These are phyloP conservation scores for Pythium aquatile DNA, from an alignment of 352 stramenopile species.

Conservation along the genomic window DNA sequence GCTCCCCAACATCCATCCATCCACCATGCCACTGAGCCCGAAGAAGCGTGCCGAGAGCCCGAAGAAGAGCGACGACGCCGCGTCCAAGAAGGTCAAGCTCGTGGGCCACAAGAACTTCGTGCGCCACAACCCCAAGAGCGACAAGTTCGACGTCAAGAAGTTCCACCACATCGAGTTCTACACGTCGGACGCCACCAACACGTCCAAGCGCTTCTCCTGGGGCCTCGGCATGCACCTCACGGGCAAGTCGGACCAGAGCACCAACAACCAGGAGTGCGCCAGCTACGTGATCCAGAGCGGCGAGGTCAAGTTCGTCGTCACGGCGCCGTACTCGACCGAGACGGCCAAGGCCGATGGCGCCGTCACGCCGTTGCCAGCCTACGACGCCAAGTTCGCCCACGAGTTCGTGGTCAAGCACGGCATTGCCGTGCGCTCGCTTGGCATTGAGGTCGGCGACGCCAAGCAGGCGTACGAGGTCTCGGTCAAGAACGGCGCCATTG, in stretches of 20 bases:
- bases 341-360: slow-evolving; percentile 55
- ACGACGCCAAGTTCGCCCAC: slow-evolving; percentile 61
- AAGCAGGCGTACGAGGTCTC: slow-evolving; percentile 74
- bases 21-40: slow-evolving; percentile 14
- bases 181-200: slow-evolving; percentile 77
- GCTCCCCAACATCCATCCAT: neutral
- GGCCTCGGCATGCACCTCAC: slow-evolving; percentile 82
- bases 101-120: slow-evolving; percentile 77
- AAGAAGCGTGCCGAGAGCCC: slow-evolving; percentile 12
- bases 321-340: slow-evolving; percentile 80
- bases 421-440: slow-evolving; percentile 72
- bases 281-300: slow-evolving; percentile 85
- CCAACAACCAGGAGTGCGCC: slow-evolving; percentile 81
- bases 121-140: slow-evolving; percentile 70
- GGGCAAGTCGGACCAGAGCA: slow-evolving; percentile 85
- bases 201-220: slow-evolving; percentile 75
- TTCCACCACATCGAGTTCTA: slow-evolving; percentile 90
- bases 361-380: slow-evolving; percentile 58
- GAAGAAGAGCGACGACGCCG: slow-evolving; percentile 17
- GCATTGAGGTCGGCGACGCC: slow-evolving; percentile 80
- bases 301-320: slow-evolving; percentile 86
- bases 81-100: slow-evolving; percentile 56
- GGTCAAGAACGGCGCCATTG: slow-evolving; percentile 64
- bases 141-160: slow-evolving; percentile 72
- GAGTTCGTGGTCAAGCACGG: slow-evolving; percentile 86